Evolutionary conservation across 345 rosid genomes (phyloP).

Genomic region (Combretum micranthum): DNA sequence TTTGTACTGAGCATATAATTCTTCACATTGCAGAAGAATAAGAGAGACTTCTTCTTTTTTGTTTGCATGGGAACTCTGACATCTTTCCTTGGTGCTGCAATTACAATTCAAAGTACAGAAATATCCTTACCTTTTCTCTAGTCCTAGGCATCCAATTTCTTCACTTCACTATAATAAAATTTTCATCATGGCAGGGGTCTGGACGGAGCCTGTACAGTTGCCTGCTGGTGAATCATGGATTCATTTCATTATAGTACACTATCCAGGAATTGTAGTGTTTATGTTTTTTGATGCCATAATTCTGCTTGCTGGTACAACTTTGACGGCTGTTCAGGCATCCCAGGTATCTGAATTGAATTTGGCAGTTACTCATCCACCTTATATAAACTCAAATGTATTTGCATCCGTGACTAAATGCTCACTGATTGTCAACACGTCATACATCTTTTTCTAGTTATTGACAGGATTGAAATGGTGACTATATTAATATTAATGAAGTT

Average conservation of each 20-base stretch:
- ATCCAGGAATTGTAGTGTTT: constrained; percentile 63
- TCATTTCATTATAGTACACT: constrained; percentile 46
- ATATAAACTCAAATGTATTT: too few species aligned
- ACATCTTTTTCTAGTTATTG: too few species aligned
- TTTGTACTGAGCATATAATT: too few species aligned
- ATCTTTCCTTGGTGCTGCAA: constrained; percentile 37
- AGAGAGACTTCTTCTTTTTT: constrained; percentile 79
- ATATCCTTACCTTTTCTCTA: neutral
- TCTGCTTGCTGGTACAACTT: constrained; percentile 48
- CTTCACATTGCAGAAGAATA: constrained; percentile 61
- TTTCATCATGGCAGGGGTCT: constrained; percentile 47
- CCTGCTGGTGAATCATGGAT: constrained; percentile 48
- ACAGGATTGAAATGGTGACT: too few species aligned
- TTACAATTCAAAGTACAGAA: constrained; percentile 75
- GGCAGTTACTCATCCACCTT: too few species aligned
- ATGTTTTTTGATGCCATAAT: constrained; percentile 45
- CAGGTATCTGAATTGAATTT: constrained; percentile 39
- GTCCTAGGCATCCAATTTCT: constrained; percentile 1
- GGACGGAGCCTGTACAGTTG: constrained; percentile 36
- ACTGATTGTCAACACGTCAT: too few species aligned
- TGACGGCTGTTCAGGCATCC: constrained; percentile 57
- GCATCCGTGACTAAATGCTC: too few species aligned
- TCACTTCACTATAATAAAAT: neutral
- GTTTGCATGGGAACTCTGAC: constrained; percentile 57
- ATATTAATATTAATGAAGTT: too few species aligned